Percentiles rank a stretch among this genome's conserved stretches.
Conservation (phyloP, 2,329 filamentous ascomycete species). For the Escovopsis sp. region DNA sequence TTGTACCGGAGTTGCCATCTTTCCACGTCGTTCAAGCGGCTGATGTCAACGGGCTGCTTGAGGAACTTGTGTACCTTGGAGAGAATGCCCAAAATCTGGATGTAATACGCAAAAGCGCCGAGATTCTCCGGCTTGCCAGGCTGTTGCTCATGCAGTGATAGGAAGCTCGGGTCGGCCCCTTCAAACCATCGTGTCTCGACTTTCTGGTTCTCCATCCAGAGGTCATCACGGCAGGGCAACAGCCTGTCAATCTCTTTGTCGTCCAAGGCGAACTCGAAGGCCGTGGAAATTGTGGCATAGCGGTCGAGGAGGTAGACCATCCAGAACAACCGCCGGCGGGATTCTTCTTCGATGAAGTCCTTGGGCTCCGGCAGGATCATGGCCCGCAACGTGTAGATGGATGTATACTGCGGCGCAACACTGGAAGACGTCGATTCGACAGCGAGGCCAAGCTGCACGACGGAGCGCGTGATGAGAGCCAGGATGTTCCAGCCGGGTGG, state of each 20-base stretch:
- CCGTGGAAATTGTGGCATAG: slow-evolving; percentile 79
- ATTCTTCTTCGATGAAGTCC: slow-evolving; percentile 83
- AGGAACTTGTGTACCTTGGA: slow-evolving; percentile 80
- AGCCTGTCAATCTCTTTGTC: slow-evolving; percentile 82
- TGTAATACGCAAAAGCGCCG: slow-evolving; percentile 77
- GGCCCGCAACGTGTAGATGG: slow-evolving; percentile 77
- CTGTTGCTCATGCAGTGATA: slow-evolving; percentile 39
- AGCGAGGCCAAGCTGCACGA: slow-evolving; percentile 73
- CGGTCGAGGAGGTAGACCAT: slow-evolving; percentile 84
- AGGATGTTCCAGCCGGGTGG: slow-evolving; percentile 87
- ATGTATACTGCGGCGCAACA: slow-evolving; percentile 63
- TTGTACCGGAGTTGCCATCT: slow-evolving; percentile 80
- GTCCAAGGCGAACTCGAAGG: slow-evolving; percentile 80
- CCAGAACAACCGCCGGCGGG: slow-evolving; percentile 74
- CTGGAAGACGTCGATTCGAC: slow-evolving; percentile 70
- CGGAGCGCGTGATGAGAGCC: slow-evolving; percentile 73
- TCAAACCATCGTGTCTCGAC: slow-evolving; percentile 77
- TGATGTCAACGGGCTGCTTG: slow-evolving; percentile 80
- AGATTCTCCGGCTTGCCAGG: slow-evolving; percentile 63
- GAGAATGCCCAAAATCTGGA: slow-evolving; percentile 76
- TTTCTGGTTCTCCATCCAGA: slow-evolving; percentile 69
- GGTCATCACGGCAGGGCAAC: slow-evolving; percentile 73
- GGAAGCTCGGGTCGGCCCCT: slow-evolving; percentile 27
- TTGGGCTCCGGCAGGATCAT: slow-evolving; percentile 71
- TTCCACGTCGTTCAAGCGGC: slow-evolving; percentile 69